Conservation (phyloP, 306 rosid genomes). For the Fragaria ananassa region DNA sequence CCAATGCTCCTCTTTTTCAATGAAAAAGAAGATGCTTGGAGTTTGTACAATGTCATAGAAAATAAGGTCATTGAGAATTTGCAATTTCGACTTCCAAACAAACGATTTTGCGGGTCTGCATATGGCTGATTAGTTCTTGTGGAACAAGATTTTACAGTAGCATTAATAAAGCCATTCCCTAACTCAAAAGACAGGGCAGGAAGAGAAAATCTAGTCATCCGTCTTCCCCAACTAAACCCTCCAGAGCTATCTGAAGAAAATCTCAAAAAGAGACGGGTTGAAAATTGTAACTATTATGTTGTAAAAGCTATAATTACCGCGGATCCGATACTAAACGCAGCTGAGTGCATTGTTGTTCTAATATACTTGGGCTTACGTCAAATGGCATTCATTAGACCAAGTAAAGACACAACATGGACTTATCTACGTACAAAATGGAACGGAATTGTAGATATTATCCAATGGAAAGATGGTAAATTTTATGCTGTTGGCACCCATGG, state of each 20-base stretch:
- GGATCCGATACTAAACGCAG: not conserved
- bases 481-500: not conserved
- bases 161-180: not conserved
- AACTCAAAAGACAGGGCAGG: not conserved
- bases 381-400: not conserved
- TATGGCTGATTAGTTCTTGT: not conserved
- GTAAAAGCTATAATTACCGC: not conserved
- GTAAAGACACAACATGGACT: not conserved
- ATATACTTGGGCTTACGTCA: not conserved
- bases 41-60: not conserved
- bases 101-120: not conserved
- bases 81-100: not conserved
- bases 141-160: not conserved
- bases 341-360: not conserved
- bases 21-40: not conserved
- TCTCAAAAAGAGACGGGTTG: too few relatives aligned
- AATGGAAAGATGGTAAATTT: not conserved
- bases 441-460: not conserved
- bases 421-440: not conserved
- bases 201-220: not conserved
- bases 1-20: not conserved
- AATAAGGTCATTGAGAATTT: not conserved
- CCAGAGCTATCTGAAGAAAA: not conserved
- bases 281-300: not conserved
- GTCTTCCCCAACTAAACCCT: not conserved